Evolutionary conservation across 106 monocot genomes (phyloP), one percentile per base, ranked within the genome.

Genomic region (Dendrobium nobile): DNA sequence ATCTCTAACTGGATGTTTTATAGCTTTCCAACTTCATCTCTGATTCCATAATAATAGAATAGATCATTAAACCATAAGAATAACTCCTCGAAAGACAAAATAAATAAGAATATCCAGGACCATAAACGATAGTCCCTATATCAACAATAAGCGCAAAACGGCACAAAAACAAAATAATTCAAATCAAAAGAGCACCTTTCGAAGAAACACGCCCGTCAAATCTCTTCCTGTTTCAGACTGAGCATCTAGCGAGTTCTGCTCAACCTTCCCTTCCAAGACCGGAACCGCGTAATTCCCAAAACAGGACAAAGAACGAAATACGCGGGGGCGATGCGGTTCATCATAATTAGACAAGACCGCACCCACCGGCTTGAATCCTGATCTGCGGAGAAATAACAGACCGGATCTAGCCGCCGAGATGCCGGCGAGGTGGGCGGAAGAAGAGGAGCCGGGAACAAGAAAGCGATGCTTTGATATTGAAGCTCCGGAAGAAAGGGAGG

Each of bases 351-450:
- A 37, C 1, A 72, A 37, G 31, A 72, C 2, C 9, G 33, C 22
- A 15, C 26, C 72, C 28, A 37, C 31, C 72, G 27, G 72, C 72
- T 72, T 72, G 33, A 72, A 72, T 72, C 72, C 72, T 33, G 72
- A 17, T 72, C 37, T 72, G 72, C 72, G 72, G 72, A 33, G 19
- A 40, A 37, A 37, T 26, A 33, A 2, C 33, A 72, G 37, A 33
- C 31, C 72, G 15, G 72, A 72, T 72, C 72, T 33, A 33, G 40
- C 37, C 40, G 72, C 31, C 10, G 72, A 33, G 16, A n/a, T 13
- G 16, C 15, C 9, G 72, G 28, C 15, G 72, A 17, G 27, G 37
- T 2, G 4, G 27, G 26, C 9, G 26, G n/a, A n/a, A 3, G 72
- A 27, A 1, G 28, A 28, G 28, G 37, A n/a, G 37, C 33, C 28